Evolutionary conservation across 257 asterid genomes (phyloP), one percentile per base, ranked within the genome.

Genomic region (Solanum lycopersicoides): DNA sequence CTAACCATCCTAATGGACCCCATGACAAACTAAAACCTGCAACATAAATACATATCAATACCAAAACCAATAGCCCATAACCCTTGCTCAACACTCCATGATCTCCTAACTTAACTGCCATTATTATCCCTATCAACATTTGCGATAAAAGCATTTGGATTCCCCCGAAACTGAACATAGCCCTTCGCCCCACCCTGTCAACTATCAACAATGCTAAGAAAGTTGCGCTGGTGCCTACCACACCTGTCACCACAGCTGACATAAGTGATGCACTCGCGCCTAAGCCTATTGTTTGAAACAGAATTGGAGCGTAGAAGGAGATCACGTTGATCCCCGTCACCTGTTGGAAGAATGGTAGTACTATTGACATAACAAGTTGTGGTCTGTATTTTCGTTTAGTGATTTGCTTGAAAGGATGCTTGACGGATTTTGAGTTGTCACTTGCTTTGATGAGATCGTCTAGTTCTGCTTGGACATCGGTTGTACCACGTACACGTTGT

Each of bases 261-360:
- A 88, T 7, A 1, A 93, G 86, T 0, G 96, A 89, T 3, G 96
- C 94, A 30, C 93, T 90, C n/a, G 91, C 93, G 0, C 92, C 94
- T 18, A 91, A 89, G 5, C 97, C 97, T 25, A 94, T 88, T 0
- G 93, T 94, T 20, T 90, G 87, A 41, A 94, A 95, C 15, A 95
- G 91, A 9, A 94, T 69, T 4, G 96, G 96, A 7, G 98, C 94
- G 63, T 95, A 95, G 89, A 95, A 95, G 0, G 90, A 88, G 30
- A 94, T 90, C 56, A 93, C 94, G 28, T 92, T 92, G 89, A 95
- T 95, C 60, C 98, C 98, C 0, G 96, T 94, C 1, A 92, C 80
- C 28, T 92, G 94, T 53, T 92, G 96, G 86, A 93, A 93, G 75
- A 93, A 90, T 1, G 98, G 98, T 63, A 94, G 90, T 21, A 91